phyloP scores from a whole-genome alignment of 2,329 filamentous ascomycete species.

The Tolypocladium cylindrosporum region DNA sequence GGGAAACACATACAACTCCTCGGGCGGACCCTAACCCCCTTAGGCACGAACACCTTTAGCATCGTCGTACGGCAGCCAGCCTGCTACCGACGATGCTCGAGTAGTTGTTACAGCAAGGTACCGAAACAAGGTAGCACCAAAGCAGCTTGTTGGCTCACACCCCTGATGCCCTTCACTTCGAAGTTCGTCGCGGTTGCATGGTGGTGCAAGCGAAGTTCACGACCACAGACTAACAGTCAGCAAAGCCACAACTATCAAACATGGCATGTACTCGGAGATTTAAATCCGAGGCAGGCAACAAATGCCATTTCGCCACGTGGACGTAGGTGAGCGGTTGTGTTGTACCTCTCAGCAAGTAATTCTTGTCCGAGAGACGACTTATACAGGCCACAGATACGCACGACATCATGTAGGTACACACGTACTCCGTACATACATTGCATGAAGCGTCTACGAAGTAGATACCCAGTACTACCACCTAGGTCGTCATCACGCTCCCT shows the following conservation, averaged over 20 bases:
- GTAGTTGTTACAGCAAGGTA: neutral
- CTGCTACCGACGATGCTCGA: neutral
- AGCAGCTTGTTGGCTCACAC: neutral
- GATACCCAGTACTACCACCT: neutral
- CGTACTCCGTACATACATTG: neutral
- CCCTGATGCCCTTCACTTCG: neutral
- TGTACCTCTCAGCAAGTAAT: too few relatives aligned
- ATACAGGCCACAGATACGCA: too few relatives aligned
- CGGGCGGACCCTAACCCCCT: neutral
- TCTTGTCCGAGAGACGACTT: neutral
- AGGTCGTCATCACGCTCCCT: too few relatives aligned
- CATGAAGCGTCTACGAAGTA: neutral
- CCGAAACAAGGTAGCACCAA: neutral
- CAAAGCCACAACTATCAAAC: neutral
- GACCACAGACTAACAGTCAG: too few relatives aligned
- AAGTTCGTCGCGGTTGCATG: neutral
- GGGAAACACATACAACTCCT: neutral
- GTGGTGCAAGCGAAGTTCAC: too few relatives aligned
- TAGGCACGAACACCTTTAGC: neutral
- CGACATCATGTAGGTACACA: too few relatives aligned
- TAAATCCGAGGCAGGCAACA: neutral
- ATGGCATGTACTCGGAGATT: neutral
- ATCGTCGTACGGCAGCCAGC: neutral
- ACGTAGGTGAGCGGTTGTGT: too few relatives aligned
- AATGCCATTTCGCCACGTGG: too few relatives aligned